Conservation (phyloP, 768 basidiomycete genomes). For the Podaxis mareebaensis region DNA sequence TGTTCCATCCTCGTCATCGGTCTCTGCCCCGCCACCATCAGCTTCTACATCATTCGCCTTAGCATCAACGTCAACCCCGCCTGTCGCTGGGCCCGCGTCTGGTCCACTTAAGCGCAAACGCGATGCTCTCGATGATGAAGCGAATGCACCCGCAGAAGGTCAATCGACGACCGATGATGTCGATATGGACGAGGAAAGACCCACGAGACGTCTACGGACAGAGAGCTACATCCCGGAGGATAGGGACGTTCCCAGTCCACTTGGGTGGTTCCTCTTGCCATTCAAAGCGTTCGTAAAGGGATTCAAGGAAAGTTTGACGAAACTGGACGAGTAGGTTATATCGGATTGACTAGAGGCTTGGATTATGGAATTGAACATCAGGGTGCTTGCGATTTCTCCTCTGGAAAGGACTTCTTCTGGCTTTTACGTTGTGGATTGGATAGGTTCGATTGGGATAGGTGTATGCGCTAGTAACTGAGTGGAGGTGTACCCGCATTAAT, state of each 20-base stretch:
- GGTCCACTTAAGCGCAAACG: slow-evolving; percentile 39
- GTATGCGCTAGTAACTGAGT: not conserved
- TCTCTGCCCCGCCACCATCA: not conserved
- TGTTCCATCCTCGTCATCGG: slow-evolving; percentile 14
- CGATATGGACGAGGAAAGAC: slow-evolving; percentile 35
- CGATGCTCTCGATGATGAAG: slow-evolving; percentile 46
- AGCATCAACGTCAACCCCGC: slow-evolving; percentile 32
- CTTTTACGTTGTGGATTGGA: not conserved
- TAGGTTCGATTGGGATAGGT: not conserved
- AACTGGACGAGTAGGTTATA: not conserved
- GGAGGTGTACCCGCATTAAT: not conserved
- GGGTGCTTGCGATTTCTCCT: not conserved
- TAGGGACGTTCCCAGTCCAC: slow-evolving; percentile 44
- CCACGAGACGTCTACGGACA: slow-evolving; percentile 52
- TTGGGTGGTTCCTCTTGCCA: slow-evolving; percentile 64
- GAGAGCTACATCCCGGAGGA: slow-evolving; percentile 44
- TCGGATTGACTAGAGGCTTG: not conserved
- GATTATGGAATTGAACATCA: not conserved
- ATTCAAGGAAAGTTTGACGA: slow-evolving; percentile 59
- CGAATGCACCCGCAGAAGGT: slow-evolving; percentile 22
- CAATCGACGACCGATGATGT: not conserved
- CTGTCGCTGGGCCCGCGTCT: slow-evolving; percentile 24
- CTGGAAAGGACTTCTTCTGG: not conserved
- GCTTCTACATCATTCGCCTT: slow-evolving; percentile 26
- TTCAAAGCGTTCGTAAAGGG: slow-evolving; percentile 66